Conservation (phyloP, 257 asterid species). For the Osmanthus fragrans region DNA sequence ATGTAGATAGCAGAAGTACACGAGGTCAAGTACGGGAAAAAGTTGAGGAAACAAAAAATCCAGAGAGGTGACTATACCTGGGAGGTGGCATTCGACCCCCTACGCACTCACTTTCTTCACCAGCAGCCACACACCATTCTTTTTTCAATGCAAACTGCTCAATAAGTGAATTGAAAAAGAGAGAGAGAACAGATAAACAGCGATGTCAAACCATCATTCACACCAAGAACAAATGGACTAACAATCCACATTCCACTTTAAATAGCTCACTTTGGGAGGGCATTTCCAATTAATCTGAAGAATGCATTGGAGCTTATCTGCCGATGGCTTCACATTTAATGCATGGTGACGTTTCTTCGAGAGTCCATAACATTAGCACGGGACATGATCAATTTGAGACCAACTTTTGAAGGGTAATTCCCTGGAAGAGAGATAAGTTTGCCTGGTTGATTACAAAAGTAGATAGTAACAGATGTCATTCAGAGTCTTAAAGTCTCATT, state of each 20-base stretch:
- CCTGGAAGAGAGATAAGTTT: conserved; percentile 2
- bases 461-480: not conserved
- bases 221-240: not conserved
- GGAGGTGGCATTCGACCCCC: conserved; percentile 36
- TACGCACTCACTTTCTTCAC: conserved; percentile 54
- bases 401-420: conserved; percentile 17
- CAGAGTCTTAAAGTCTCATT: not conserved
- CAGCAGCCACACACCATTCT: conserved; percentile 44
- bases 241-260: conserved; percentile 1
- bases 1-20: conserved; percentile 14
- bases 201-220: not conserved
- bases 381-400: conserved; percentile 13
- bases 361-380: not conserved
- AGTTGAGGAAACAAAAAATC: not conserved
- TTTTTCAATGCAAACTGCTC: conserved; percentile 34
- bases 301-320: conserved; percentile 12
- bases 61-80: conserved; percentile 33
- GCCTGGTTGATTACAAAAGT: conserved; percentile 19
- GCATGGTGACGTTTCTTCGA: conserved; percentile 22
- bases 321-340: conserved; percentile 10
- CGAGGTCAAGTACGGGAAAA: conserved; percentile 21
- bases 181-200: not conserved
- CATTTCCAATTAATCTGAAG: conserved; percentile 38
- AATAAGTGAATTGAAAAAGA: not conserved
- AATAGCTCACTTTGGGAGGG: conserved; percentile 41